These are phyloP conservation scores for Paramecium tetraurelia DNA, from an alignment of 73 alveolate genomes.

Conservation along the genomic window DNA sequence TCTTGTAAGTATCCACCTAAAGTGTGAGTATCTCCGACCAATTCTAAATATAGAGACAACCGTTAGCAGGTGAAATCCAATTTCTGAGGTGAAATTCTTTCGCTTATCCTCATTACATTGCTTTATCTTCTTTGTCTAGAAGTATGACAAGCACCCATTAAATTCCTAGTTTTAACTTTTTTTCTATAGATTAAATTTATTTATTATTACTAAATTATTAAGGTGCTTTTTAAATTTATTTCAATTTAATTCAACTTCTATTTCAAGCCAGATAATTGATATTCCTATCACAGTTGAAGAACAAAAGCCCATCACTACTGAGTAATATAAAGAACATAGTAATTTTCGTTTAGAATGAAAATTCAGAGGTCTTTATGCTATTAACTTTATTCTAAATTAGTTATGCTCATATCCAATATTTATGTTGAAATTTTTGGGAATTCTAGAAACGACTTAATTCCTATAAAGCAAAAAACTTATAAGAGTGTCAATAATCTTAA, in stretches of 20 bases:
- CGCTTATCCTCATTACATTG: neutral
- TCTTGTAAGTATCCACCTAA: slow-evolving; percentile 4
- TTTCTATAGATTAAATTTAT: neutral
- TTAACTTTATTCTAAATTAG: too few relatives aligned
- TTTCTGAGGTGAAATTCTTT: neutral
- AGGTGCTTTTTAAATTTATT: neutral
- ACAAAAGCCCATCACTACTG: too few relatives aligned
- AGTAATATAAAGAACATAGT: too few relatives aligned
- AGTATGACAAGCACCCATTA: neutral
- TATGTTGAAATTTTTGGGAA: too few relatives aligned
- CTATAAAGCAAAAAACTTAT: too few relatives aligned
- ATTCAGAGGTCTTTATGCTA: too few relatives aligned
- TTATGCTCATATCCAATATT: too few relatives aligned
- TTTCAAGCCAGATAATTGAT: neutral
- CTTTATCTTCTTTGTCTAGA: neutral
- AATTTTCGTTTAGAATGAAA: too few relatives aligned
- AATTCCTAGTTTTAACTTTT: neutral
- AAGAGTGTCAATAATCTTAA: too few relatives aligned
- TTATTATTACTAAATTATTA: neutral
- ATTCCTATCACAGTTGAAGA: neutral
- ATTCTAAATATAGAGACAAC: neutral
- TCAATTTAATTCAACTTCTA: neutral
- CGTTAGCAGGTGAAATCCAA: neutral
- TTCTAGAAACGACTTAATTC: too few relatives aligned
- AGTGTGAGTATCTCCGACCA: neutral